phyloP scores from a whole-genome alignment of 2,329 filamentous ascomycete species.

The Sphaerulina vaccinii region DNA sequence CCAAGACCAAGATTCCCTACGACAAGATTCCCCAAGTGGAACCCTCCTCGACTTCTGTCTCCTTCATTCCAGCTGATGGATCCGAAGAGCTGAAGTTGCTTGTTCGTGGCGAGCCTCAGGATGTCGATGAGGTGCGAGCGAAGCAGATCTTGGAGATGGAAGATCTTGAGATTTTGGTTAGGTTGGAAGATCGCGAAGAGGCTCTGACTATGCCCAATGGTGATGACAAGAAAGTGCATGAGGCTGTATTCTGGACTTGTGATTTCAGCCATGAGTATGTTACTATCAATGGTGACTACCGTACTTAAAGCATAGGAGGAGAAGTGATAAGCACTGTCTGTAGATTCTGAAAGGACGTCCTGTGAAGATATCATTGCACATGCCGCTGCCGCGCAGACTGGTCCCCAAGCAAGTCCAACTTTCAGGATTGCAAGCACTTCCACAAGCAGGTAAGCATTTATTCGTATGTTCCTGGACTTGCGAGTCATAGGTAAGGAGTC shows the following conservation, averaged over 20 bases:
- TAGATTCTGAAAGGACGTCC: too few relatives aligned
- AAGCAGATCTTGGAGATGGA: constrained; percentile 75
- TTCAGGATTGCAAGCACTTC: too few relatives aligned
- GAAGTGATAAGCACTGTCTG: too few relatives aligned
- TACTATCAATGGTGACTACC: constrained; percentile 67
- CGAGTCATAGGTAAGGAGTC: too few relatives aligned
- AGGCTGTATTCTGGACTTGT: constrained; percentile 79
- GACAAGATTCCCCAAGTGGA: constrained; percentile 52
- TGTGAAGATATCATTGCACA: too few relatives aligned
- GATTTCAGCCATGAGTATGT: constrained; percentile 84
- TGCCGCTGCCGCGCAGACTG: too few relatives aligned
- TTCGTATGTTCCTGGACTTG: too few relatives aligned
- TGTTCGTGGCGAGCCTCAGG: constrained; percentile 76
- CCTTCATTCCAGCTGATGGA: constrained; percentile 76
- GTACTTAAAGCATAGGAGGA: constrained; percentile 57
- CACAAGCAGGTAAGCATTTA: too few relatives aligned
- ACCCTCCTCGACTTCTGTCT: constrained; percentile 71
- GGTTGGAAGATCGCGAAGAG: constrained; percentile 60
- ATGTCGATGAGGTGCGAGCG: constrained; percentile 72
- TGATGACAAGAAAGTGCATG: constrained; percentile 29
- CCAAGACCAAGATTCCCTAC: neutral
- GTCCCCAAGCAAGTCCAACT: too few relatives aligned
- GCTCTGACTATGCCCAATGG: neutral
- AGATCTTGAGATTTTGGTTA: constrained; percentile 75
- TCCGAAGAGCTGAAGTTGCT: constrained; percentile 72